These are phyloP conservation scores for Salicornia ramosissima DNA, from an alignment of 148 eudicot genomes.

Conservation along the genomic window DNA sequence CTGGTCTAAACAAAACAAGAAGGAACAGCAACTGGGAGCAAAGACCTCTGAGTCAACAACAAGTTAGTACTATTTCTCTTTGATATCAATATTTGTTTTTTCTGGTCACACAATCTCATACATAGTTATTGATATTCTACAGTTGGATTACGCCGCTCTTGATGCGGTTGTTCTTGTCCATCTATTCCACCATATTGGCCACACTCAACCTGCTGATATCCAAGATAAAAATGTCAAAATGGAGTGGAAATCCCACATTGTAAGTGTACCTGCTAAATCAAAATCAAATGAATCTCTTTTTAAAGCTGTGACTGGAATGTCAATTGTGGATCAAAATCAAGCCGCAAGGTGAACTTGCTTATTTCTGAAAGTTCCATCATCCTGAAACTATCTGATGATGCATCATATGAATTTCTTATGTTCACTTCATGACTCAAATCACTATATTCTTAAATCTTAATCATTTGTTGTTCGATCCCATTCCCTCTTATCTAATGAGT, in stretches of 20 bases:
- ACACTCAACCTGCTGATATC: conserved; percentile 40
- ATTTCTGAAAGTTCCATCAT: conserved; percentile 3
- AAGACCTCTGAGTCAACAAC: conserved; percentile 76
- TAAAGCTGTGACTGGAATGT: conserved; percentile 17
- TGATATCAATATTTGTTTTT: background rate
- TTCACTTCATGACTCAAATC: background rate
- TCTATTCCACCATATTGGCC: conserved; percentile 69
- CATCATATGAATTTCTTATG: background rate
- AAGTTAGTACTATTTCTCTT: conserved; percentile 41
- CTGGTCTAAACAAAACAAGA: conserved; percentile 87
- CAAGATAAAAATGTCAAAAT: conserved; percentile 45
- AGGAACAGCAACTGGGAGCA: conserved; percentile 96
- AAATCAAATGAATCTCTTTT: conserved; percentile 19
- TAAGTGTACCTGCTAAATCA: conserved; percentile 38
- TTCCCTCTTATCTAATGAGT: background rate
- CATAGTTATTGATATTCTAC: conserved; percentile 17
- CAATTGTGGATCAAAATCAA: conserved; percentile 19
- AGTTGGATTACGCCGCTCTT: conserved; percentile 98
- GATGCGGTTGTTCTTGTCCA: conserved; percentile 94
- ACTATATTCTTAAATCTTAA: background rate
- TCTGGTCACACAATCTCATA: background rate
- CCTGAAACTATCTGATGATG: background rate
- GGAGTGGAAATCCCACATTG: conserved; percentile 91
- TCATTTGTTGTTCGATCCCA: background rate
- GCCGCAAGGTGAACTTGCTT: conserved; percentile 25